A percentile compares a stretch with the other conserved stretches of the same genome.
Conservation (phyloP, 768 basidiomycete genomes). For the Chalciporus sphaerocephalus region DNA sequence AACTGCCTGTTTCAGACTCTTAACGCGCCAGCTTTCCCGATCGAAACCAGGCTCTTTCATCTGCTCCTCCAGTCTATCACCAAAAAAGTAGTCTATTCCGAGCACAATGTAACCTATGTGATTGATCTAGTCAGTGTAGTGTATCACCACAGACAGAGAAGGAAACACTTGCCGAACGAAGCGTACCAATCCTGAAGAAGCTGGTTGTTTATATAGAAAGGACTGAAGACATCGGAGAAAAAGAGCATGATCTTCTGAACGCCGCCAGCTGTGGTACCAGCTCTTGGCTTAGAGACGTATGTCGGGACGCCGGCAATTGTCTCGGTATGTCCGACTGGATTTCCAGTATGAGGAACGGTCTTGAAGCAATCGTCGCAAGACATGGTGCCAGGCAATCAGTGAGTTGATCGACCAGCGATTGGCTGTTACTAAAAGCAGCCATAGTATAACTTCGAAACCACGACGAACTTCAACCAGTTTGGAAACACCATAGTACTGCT, state of each 20-base stretch:
- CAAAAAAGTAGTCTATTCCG: slow-evolving; percentile 62
- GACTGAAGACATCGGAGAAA: slow-evolving; percentile 57
- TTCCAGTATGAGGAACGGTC: slow-evolving; percentile 50
- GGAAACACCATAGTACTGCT: no score
- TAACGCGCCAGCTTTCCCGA: slow-evolving; percentile 40
- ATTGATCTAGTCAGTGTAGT: background rate
- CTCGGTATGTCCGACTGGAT: slow-evolving; percentile 37
- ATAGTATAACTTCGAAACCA: no score
- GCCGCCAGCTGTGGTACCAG: slow-evolving; percentile 1
- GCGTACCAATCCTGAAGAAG: slow-evolving; percentile 65
- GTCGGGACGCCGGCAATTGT: slow-evolving; percentile 40
- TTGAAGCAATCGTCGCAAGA: slow-evolving; percentile 51
- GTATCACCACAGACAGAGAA: no score
- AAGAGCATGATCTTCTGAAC: slow-evolving; percentile 47
- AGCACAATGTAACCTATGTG: slow-evolving; percentile 53
- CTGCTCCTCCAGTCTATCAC: slow-evolving; percentile 46
- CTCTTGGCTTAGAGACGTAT: slow-evolving; percentile 52
- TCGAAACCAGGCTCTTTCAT: slow-evolving; percentile 36
- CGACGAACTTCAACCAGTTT: no score
- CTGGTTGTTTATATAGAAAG: slow-evolving; percentile 54
- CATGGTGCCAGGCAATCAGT: no score
- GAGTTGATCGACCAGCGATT: background rate
- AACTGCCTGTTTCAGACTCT: slow-evolving; percentile 33
- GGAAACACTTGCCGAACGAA: slow-evolving; percentile 41
- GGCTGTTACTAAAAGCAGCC: no score